Conservation (phyloP, 2,329 filamentous ascomycete genomes). For the Fusarium euwallaceae region DNA sequence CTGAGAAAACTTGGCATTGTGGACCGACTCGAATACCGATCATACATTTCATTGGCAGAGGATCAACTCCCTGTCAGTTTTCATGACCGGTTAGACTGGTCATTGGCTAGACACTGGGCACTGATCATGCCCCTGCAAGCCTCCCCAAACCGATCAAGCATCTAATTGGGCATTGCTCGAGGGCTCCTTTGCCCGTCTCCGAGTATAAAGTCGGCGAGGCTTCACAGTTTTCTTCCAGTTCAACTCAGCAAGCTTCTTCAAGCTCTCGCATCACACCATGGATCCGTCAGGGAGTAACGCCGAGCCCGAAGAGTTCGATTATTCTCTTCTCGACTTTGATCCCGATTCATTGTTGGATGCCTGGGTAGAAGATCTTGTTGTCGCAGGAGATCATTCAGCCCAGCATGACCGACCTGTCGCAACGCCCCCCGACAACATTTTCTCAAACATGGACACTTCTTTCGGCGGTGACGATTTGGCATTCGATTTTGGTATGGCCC, state of each 20-base stretch:
- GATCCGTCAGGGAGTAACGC: background rate
- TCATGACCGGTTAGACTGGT: background rate
- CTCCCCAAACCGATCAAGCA: background rate
- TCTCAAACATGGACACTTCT: background rate
- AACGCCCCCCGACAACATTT: background rate
- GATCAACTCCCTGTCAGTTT: background rate
- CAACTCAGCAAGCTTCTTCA: background rate
- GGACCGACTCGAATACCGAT: background rate
- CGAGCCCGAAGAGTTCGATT: background rate
- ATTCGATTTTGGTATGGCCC: background rate
- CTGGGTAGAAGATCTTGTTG: background rate
- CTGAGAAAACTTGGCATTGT: background rate
- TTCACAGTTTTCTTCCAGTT: background rate
- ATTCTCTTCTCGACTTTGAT: background rate
- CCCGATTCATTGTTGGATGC: background rate
- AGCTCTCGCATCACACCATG: background rate
- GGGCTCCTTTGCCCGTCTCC: background rate
- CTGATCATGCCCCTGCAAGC: background rate
- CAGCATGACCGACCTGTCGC: background rate
- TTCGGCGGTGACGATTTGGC: background rate
- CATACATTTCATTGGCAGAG: background rate
- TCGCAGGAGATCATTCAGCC: background rate
- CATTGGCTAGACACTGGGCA: background rate
- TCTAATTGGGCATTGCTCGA: background rate
- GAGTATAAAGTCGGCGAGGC: background rate